Base-by-base conservation (phyloP, 441 rosid species). In the Populus trichocarpa region DNA sequence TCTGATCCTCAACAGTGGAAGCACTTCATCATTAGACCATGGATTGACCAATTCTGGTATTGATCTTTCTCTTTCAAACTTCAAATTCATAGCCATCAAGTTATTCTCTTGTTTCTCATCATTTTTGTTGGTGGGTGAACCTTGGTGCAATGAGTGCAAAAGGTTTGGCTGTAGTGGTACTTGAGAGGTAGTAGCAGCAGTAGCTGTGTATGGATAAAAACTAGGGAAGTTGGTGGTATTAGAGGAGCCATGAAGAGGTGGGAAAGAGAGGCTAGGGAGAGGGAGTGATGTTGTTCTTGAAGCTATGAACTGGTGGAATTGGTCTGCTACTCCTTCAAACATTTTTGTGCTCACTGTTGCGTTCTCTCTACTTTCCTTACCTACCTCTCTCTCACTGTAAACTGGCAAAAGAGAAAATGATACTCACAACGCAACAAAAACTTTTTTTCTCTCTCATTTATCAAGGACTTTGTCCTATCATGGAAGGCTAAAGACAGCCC, bases 251-350 rank as follows among this genome's bases (percentile, higher is more conserved):
- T 69, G 84, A 75, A 35, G 74, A 63, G 72, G 79, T 26, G 12
- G 78, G 70, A 76, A 53, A 61, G 82, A 75, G 69, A 86, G 70
- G 23, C 85, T 74, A 76, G 85, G n/a, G 71, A 82, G 80, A 83
- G 93, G 83, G 69, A 85, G 77, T 69, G 90, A 8, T 70, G 89
- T 50, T 32, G 87, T 65, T 71, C 83, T 76, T 67, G 94, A 80
- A 71, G 89, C 84, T 75, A 89, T 85, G 91, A 95, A 93, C 76
- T 89, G 93, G 79, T 90, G 96, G 81, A 95, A 86, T 78, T 92
- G 98, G 78, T 95, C 98, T 72, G 96, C 86, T 69, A 89, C 89
- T 86, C 92, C 92, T 82, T 92, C 87, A 87, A 93, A 93, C 99
- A 95, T 77, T 75, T 72, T 26, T 71, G 12, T 65, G 69, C n/a